Percentiles rank a stretch among this genome's conserved stretches.
Evolutionary conservation across 495 filamentous ascomycete genomes (phyloP).

Genomic region (Diplogelasinospora grovesii): DNA sequence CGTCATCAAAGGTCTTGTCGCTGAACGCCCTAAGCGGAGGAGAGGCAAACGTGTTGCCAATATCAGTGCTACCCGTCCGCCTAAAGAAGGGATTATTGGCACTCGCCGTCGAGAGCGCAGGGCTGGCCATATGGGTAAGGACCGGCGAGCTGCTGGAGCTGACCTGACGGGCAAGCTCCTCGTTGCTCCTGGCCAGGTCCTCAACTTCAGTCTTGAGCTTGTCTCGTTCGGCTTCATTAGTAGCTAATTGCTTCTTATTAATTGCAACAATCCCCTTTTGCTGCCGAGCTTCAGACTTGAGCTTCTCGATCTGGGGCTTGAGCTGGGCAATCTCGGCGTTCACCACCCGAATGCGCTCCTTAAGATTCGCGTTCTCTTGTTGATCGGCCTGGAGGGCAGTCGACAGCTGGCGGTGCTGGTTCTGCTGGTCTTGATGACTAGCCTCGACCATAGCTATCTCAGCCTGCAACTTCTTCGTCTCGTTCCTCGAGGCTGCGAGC

Average conservation of each 20-base stretch:
- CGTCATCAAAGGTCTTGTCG: slow-evolving; percentile 76
- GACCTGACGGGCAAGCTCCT: slow-evolving; percentile 43
- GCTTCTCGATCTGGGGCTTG: slow-evolving; percentile 83
- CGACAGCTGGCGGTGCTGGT: slow-evolving; percentile 69
- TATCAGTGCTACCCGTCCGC: slow-evolving; percentile 60
- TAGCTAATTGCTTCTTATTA: slow-evolving; percentile 93
- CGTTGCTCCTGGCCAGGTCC: slow-evolving; percentile 56
- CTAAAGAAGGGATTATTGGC: slow-evolving; percentile 89
- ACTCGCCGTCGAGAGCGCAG: slow-evolving; percentile 66
- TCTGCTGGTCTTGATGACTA: slow-evolving; percentile 74
- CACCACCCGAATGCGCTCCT: slow-evolving; percentile 75
- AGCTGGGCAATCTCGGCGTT: slow-evolving; percentile 77
- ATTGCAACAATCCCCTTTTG: slow-evolving; percentile 95
- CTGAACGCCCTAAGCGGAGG: slow-evolving; percentile 38
- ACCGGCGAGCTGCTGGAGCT: slow-evolving; percentile 34
- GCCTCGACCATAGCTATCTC: slow-evolving; percentile 79
- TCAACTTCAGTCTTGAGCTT: slow-evolving; percentile 74
- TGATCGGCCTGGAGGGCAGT: slow-evolving; percentile 77
- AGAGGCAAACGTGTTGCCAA: slow-evolving; percentile 49
- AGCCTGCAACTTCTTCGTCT: slow-evolving; percentile 73
- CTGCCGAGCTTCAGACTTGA: slow-evolving; percentile 80
- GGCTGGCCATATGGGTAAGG: slow-evolving; percentile 47
- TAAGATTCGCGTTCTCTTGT: slow-evolving; percentile 76
- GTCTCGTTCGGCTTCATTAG: slow-evolving; percentile 79
- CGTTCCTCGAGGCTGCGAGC: slow-evolving; percentile 63